Percentiles rank a stretch among this genome's conserved stretches.
Evolutionary conservation across 345 rosid species (phyloP).

Genomic region (Erucastrum elatum): DNA sequence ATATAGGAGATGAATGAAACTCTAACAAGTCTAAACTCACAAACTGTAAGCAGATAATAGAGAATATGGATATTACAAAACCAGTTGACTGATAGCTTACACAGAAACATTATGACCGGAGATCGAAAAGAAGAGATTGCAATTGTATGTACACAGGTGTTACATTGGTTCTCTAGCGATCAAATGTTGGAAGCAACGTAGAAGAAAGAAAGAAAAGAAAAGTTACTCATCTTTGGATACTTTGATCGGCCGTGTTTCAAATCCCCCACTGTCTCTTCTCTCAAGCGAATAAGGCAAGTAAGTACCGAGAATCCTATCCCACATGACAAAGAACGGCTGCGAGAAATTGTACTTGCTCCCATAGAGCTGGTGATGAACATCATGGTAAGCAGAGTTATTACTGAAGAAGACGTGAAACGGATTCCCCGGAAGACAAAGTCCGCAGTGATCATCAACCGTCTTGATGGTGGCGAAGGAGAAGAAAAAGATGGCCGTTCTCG

Average conservation of each 20-base stretch:
- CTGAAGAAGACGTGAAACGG: slow-evolving; percentile 69
- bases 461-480: slow-evolving; percentile 70
- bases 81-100: slow-evolving; percentile 22
- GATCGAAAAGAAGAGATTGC: background rate
- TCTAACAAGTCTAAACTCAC: background rate
- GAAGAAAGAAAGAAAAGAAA: slow-evolving; percentile 1
- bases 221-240: slow-evolving; percentile 49
- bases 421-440: slow-evolving; percentile 76
- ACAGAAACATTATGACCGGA: slow-evolving; percentile 7
- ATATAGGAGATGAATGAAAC: background rate
- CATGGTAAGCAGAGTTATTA: slow-evolving; percentile 82
- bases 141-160: slow-evolving; percentile 37
- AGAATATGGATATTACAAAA: slow-evolving; percentile 14
- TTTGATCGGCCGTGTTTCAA: slow-evolving; percentile 59
- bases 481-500: slow-evolving; percentile 50
- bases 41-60: slow-evolving; percentile 12
- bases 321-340: slow-evolving; percentile 75
- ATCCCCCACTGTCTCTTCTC: slow-evolving; percentile 66
- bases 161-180: slow-evolving; percentile 18
- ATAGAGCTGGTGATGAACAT: slow-evolving; percentile 82
- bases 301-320: slow-evolving; percentile 77
- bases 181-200: slow-evolving; percentile 15
- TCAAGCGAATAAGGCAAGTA: slow-evolving; percentile 75
- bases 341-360: slow-evolving; percentile 77
- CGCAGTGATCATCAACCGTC: slow-evolving; percentile 78